phyloP scores from a whole-genome alignment of 768 basidiomycete species.

The Leccinum subgranulosum region DNA sequence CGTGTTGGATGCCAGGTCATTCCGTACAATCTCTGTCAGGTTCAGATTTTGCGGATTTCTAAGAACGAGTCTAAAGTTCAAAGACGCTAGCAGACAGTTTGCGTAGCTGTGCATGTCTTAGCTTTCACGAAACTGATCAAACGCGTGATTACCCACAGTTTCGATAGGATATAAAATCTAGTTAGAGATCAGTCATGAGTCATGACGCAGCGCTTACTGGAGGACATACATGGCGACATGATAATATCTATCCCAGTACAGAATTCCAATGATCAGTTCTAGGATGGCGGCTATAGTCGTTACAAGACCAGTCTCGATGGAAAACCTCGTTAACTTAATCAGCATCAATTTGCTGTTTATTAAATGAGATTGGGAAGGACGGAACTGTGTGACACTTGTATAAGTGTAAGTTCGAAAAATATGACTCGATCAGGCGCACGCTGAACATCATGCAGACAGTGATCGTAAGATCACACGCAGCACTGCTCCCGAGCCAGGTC shows the following conservation, averaged over 20 bases:
- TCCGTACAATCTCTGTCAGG: background rate
- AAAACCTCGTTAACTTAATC: slow-evolving; percentile 15
- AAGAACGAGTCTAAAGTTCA: background rate
- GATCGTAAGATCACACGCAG: too few relatives aligned
- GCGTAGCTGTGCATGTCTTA: too few relatives aligned
- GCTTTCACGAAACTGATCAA: too few relatives aligned
- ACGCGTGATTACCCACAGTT: too few relatives aligned
- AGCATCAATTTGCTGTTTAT: background rate
- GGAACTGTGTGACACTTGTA: slow-evolving; percentile 7
- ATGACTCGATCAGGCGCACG: background rate
- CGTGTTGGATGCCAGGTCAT: background rate
- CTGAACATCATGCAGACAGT: too few relatives aligned
- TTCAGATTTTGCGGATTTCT: background rate
- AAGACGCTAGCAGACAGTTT: too few relatives aligned
- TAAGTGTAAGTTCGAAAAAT: background rate
- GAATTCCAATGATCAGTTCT: slow-evolving; percentile 15
- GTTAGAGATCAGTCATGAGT: too few relatives aligned
- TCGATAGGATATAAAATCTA: too few relatives aligned
- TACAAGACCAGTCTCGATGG: slow-evolving; percentile 24
- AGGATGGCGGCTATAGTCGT: slow-evolving; percentile 18
- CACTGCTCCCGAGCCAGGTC: too few relatives aligned
- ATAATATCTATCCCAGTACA: slow-evolving; percentile 1
- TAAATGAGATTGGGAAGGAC: slow-evolving; percentile 4
- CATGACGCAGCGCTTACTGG: background rate
- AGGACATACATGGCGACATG: slow-evolving; percentile 20